Evolutionary conservation across 257 asterid species (phyloP).

Genomic region (Nemophila menziesii): DNA sequence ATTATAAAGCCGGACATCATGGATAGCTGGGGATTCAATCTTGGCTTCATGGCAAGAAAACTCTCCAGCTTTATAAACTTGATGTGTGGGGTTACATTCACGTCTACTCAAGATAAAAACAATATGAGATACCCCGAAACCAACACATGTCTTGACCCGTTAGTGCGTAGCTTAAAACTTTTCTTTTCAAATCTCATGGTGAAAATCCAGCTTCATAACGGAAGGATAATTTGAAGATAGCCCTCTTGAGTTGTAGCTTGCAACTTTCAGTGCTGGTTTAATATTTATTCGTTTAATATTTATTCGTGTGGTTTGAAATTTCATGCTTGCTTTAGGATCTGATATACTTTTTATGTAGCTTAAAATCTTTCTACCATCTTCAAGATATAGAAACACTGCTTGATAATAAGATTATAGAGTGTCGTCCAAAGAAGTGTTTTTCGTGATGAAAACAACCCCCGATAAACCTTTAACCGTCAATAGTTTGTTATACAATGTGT

Average conservation of each 20-base stretch:
- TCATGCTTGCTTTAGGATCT: constrained; percentile 30
- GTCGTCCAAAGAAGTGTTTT: constrained; percentile 22
- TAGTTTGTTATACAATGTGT: constrained; percentile 25
- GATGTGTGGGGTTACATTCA: no score
- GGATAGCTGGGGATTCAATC: constrained; percentile 50
- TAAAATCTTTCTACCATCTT: constrained; percentile 30
- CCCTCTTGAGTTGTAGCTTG: no score
- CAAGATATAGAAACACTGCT: constrained; percentile 26
- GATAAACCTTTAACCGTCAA: constrained; percentile 17
- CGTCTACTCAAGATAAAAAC: no score
- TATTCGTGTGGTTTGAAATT: constrained; percentile 28
- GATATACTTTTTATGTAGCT: constrained; percentile 26
- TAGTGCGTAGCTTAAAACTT: no score
- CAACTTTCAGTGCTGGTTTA: constrained; percentile 41
- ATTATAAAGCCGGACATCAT: constrained; percentile 53
- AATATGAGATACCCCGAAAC: no score
- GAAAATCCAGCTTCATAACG: constrained; percentile 61
- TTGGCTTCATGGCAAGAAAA: constrained; percentile 56
- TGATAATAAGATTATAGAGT: constrained; percentile 29
- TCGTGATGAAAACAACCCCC: constrained; percentile 49
- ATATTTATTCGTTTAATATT: constrained; percentile 31
- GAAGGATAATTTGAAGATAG: no score
- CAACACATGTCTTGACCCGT: no score
- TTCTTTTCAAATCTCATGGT: constrained; percentile 35
- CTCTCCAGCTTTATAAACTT: no score